Evolutionary conservation across 208 protist genomes (phyloP), one percentile per base, ranked within the genome.

Genomic region (Trypanosoma boissoni): DNA sequence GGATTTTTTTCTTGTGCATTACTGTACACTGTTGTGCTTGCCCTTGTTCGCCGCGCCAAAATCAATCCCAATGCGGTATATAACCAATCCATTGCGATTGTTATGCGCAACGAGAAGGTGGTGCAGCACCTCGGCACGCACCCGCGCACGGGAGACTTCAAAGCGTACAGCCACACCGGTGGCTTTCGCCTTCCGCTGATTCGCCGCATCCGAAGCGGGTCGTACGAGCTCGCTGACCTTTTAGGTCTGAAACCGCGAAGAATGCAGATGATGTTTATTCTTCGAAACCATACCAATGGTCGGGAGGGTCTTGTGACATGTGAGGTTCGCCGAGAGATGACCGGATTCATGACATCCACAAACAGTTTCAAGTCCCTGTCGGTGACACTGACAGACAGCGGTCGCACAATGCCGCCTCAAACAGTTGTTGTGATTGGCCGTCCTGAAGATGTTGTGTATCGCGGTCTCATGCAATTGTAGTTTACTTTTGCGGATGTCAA

Each of bases 11-110:
- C 64, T 34, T 89, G 88, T 54, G 49, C 71, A 9, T 58, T 92
- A 23, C 64, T 78, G 32, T 86, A 91, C 75, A 83, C 83, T 0
- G 68, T 74, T 6, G 43, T 60, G 21, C 21, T 95, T 14, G 60
- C 69, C 10, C 37, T 92, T n/a, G 31, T 76, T 24, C 74, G 81
- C 2, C 80, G 83, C n/a, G 65, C 64, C 34, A 71, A 68, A 49
- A 95, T 95, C 48, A 92, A 89, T 58, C 70, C 83, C 0, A 88
- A 80, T 42, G 87, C 85, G 0, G 88, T 95, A 43, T 95, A 95
- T 74, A 95, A 95, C 48, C 88, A 95, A 58, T 86, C 82, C 49
- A 95, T 95, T 32, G 82, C 88, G 26, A 68, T 95, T 21, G 88
- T 82, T 21, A 91, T 92, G 83, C 72, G 61, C 14, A 88, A 95